These are phyloP conservation scores for Heliamphora exappendiculata DNA, from an alignment of 148 eudicot species.

Conservation along the genomic window DNA sequence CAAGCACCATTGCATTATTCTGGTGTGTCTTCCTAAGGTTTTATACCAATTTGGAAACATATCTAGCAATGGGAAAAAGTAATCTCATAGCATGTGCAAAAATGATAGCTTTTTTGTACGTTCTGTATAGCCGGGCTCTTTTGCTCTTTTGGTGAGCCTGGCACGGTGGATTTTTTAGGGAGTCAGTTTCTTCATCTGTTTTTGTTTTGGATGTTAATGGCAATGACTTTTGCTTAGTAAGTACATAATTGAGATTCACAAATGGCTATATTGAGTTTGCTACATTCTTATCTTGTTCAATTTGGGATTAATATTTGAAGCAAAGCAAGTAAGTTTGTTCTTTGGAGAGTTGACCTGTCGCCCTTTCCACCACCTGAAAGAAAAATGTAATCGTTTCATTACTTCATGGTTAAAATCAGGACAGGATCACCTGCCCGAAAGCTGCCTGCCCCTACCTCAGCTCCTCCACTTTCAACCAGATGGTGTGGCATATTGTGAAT, in stretches of 20 bases:
- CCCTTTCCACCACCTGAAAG: conserved; percentile 46
- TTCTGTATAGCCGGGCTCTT: background rate
- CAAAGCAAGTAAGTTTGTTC: conserved; percentile 52
- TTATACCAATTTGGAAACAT: conserved; percentile 10
- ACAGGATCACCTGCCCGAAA: background rate
- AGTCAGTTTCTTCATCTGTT: background rate
- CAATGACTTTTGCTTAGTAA: too few relatives aligned
- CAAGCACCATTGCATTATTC: conserved; percentile 56
- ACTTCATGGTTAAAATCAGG: background rate
- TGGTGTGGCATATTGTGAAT: background rate
- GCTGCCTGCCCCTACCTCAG: too few relatives aligned
- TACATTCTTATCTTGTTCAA: too few relatives aligned
- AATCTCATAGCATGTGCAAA: background rate
- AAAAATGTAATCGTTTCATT: conserved; percentile 7
- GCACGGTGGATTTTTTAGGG: background rate
- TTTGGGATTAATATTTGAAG: conserved; percentile 9
- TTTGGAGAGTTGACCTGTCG: conserved; percentile 32
- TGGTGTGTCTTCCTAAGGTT: conserved; percentile 13
- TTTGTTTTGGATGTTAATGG: background rate
- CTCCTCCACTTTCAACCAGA: background rate
- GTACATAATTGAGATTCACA: background rate
- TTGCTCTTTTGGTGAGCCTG: background rate
- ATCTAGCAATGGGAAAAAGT: background rate
- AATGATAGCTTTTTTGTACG: background rate
- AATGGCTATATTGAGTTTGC: background rate